phyloP scores from a whole-genome alignment of 495 filamentous ascomycete genomes.

The Aspergillus sclerotioniger region DNA sequence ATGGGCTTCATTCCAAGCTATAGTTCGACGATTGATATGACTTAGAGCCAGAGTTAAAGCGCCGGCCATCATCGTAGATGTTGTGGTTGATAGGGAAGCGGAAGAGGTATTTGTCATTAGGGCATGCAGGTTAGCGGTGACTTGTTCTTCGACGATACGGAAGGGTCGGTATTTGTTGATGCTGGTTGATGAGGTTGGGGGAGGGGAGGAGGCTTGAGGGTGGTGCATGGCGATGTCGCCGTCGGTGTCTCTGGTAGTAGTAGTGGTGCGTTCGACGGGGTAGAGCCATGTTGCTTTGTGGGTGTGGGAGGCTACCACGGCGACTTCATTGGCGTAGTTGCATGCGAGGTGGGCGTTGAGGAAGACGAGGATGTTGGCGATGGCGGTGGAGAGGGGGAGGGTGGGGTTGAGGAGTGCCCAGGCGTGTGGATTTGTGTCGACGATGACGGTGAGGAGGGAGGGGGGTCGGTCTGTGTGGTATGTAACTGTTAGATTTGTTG shows the following conservation, averaged over 20 bases:
- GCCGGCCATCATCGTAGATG: slow-evolving; percentile 81
- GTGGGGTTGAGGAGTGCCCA: slow-evolving; percentile 76
- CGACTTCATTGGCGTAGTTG: slow-evolving; percentile 88
- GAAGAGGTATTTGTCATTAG: slow-evolving; percentile 66
- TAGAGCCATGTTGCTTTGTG: slow-evolving; percentile 87
- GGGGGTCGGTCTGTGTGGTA: slow-evolving; percentile 62
- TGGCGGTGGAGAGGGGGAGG: slow-evolving; percentile 78
- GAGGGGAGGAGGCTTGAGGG: slow-evolving; percentile 6
- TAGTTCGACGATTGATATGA: slow-evolving; percentile 71
- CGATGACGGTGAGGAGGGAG: slow-evolving; percentile 83
- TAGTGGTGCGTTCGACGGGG: slow-evolving; percentile 45
- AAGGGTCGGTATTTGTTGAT: slow-evolving; percentile 96
- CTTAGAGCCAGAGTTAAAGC: slow-evolving; percentile 85
- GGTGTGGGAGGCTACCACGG: slow-evolving; percentile 85
- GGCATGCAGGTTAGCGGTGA: slow-evolving; percentile 65
- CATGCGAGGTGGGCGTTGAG: slow-evolving; percentile 93
- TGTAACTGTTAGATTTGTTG: background rate
- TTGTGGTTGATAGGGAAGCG: slow-evolving; percentile 56
- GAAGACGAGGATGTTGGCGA: slow-evolving; percentile 92
- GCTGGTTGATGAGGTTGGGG: slow-evolving; percentile 31
- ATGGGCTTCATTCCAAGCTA: slow-evolving; percentile 46
- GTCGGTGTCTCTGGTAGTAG: slow-evolving; percentile 26
- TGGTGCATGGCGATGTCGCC: slow-evolving; percentile 39
- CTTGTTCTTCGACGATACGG: slow-evolving; percentile 73
- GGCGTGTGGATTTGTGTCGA: slow-evolving; percentile 95